A percentile compares a stretch with the other conserved stretches of the same genome.
These are phyloP conservation scores for Quercus engelmannii DNA, from an alignment of 306 rosid species.

Conservation along the genomic window DNA sequence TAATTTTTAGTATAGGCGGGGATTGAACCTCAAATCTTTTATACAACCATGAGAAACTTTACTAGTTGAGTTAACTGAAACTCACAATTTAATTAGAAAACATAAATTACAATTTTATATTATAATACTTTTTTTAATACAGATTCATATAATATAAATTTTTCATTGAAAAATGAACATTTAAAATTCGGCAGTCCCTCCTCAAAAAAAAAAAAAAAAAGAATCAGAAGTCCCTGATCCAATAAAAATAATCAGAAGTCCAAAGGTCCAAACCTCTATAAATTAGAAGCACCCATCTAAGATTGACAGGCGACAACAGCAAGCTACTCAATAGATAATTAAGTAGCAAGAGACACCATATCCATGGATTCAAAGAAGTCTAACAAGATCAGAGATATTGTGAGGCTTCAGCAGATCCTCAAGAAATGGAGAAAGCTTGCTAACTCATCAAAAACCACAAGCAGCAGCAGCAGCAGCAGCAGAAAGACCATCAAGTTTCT, in stretches of 20 bases:
- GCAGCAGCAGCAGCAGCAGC: conserved; percentile 15
- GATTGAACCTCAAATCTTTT: too few species aligned
- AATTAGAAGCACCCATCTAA: conserved; percentile 30
- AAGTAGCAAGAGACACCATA: conserved; percentile 10
- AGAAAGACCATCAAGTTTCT: conserved; percentile 59
- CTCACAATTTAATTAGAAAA: too few species aligned
- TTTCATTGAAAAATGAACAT: conserved; percentile 8
- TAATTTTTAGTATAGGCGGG: too few species aligned
- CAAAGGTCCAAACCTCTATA: conserved; percentile 35
- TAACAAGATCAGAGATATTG: conserved; percentile 87
- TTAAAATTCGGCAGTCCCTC: conserved; percentile 2
- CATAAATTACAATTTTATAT: too few species aligned
- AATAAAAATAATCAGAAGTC: background rate
- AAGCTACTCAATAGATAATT: conserved; percentile 6
- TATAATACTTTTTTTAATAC: too few species aligned
- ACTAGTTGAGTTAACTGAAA: too few species aligned
- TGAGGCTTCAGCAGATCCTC: conserved; percentile 87
- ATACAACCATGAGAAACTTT: too few species aligned
- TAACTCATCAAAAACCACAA: conserved; percentile 49
- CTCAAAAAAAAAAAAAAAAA: too few species aligned
- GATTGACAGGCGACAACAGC: conserved; percentile 16
- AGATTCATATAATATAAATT: too few species aligned
- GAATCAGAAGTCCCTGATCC: too few species aligned
- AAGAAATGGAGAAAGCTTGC: conserved; percentile 93
- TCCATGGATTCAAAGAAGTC: conserved; percentile 73